Evolutionary conservation across 2,329 filamentous ascomycete genomes (phyloP).

Genomic region (Monosporascus sp.): DNA sequence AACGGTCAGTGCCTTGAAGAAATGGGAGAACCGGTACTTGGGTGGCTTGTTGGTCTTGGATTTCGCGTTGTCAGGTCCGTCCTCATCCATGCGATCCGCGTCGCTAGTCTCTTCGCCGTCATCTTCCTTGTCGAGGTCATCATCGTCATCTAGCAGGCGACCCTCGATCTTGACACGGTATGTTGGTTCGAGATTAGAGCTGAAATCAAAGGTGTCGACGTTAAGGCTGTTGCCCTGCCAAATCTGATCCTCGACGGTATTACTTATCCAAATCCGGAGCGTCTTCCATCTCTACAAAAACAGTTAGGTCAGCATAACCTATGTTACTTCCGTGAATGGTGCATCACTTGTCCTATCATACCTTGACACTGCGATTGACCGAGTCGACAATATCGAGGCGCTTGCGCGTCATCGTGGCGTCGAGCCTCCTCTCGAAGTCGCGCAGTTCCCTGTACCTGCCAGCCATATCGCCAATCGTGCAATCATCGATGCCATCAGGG

Average conservation of each 20-base stretch:
- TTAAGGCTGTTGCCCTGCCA: constrained; percentile 75
- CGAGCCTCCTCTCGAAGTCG: constrained; percentile 81
- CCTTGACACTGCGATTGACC: constrained; percentile 68
- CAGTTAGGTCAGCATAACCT: constrained; percentile 7
- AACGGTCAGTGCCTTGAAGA: constrained; percentile 75
- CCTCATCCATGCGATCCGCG: constrained; percentile 56
- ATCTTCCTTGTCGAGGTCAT: constrained; percentile 42
- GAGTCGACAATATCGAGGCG: constrained; percentile 84
- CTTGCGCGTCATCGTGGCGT: constrained; percentile 93
- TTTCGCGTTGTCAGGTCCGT: constrained; percentile 30
- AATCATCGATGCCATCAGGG: constrained; percentile 81
- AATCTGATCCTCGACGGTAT: constrained; percentile 88
- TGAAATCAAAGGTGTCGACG: constrained; percentile 77
- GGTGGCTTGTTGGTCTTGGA: constrained; percentile 35
- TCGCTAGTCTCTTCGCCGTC: constrained; percentile 43
- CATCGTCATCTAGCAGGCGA: constrained; percentile 67
- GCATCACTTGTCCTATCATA: constrained; percentile 26
- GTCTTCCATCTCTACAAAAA: constrained; percentile 65
- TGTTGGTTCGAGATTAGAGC: constrained; percentile 68
- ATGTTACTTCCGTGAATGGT: not conserved
- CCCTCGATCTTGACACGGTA: constrained; percentile 93
- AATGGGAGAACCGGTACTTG: constrained; percentile 64
- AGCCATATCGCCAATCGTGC: constrained; percentile 76
- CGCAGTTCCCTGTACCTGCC: constrained; percentile 78
- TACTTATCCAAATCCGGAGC: constrained; percentile 89